phyloP scores from a whole-genome alignment of 2,329 filamentous ascomycete species.

The Neonectria magnoliae region DNA sequence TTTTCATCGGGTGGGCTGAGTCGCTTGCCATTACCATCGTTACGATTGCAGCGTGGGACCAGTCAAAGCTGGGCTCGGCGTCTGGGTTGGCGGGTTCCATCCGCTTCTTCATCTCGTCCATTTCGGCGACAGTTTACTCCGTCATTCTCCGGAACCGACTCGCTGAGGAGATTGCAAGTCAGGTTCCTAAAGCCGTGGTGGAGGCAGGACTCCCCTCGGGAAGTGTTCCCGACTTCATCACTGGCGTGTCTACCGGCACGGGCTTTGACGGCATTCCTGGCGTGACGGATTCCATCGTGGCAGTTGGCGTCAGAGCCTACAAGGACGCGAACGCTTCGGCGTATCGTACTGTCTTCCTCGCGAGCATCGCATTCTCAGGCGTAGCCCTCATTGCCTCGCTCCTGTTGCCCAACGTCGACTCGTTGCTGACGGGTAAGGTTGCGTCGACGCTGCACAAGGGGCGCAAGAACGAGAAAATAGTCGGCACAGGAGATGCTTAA shows the following conservation, averaged over 20 bases:
- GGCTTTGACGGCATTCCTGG: constrained; percentile 44
- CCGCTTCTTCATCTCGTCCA: constrained; percentile 47
- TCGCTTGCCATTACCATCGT: constrained; percentile 48
- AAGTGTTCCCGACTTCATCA: constrained; percentile 48
- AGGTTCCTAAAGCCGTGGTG: constrained; percentile 47
- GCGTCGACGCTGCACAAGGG: constrained; percentile 46
- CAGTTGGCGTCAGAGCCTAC: constrained; percentile 43
- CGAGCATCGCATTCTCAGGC: constrained; percentile 48
- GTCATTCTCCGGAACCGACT: constrained; percentile 48
- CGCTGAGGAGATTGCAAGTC: constrained; percentile 41
- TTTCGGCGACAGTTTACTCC: constrained; percentile 48
- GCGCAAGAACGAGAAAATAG: constrained; percentile 33
- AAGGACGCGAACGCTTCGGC: constrained; percentile 47
- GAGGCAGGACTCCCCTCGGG: constrained; percentile 50
- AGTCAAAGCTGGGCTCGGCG: constrained; percentile 48
- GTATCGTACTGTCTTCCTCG: constrained; percentile 49
- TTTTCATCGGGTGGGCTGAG: constrained; percentile 50
- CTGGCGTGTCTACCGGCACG: constrained; percentile 42
- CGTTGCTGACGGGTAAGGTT: constrained; percentile 46
- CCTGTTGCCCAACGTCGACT: constrained; percentile 48
- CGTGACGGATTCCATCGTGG: constrained; percentile 44
- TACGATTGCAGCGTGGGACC: constrained; percentile 47
- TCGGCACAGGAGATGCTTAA: constrained; percentile 17
- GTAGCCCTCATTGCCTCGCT: constrained; percentile 45
- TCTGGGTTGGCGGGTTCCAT: constrained; percentile 50